Evolutionary conservation across 2,329 filamentous ascomycete species (phyloP), one percentile per base, ranked within the genome.

Genomic region (Plectosphaerella cucumerina): DNA sequence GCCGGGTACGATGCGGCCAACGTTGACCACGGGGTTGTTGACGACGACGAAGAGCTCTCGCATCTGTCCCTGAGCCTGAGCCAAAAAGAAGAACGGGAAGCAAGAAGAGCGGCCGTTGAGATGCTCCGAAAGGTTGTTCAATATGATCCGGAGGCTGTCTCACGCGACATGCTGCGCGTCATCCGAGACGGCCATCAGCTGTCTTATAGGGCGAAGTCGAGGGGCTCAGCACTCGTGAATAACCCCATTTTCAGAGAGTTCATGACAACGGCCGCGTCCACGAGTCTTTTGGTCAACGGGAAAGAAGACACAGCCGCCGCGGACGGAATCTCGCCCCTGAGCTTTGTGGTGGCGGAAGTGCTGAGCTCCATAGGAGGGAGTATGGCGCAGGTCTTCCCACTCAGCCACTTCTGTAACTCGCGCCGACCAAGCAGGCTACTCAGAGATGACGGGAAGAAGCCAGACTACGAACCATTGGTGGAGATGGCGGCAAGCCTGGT

Each of bases 281-380:
- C 26, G 12, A 31, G 26, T 8, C 26, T 31, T 4, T 11, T 31
- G 14, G 49, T 50, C 21, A 50, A 50, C 31, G 33, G 49, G 4
- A 14, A 22, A 11, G 49, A 46, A 26, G 50, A 55, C 18, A n/a
- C 44, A 9, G 44, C 49, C 14, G 18, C 17, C 1, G 18, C 43
- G 15, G 48, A 55, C 5, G 54, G 49, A 2, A 11, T 48, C 1
- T 53, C 50, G 0, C 52, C 53, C 3, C 20, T 50, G 2, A 51
- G 53, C 23, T 26, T 55, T 3, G 47, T 53, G n/a, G 21, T 42
- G 10, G 50, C 53, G 6, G 45, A 49, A 31, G 9, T 53, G 10
- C 41, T 26, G 49, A 18, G 21, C 10, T 39, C 35, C 14, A 2
- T 14, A n/a, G 34, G 15, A 10, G 23, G 44, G 23, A 1, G 10